phyloP scores from a whole-genome alignment of 2,329 filamentous ascomycete genomes.

The Claviceps lovelessii region DNA sequence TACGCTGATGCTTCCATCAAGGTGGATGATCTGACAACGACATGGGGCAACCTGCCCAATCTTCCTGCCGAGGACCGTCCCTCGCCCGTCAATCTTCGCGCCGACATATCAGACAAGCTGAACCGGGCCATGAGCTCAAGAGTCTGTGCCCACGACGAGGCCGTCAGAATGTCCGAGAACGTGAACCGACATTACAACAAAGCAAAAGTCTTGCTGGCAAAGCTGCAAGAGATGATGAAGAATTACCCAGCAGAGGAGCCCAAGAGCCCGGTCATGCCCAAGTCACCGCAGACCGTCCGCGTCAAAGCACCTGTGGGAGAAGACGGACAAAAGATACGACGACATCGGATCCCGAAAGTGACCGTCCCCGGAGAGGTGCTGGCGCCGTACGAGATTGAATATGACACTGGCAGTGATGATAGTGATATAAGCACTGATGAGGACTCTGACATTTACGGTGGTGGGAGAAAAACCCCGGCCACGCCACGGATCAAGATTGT shows the following conservation, averaged over 20 bases:
- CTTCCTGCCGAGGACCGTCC: constrained; percentile 33
- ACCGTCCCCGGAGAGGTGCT: constrained; percentile 53
- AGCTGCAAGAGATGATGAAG: constrained; percentile 45
- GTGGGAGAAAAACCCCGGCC: constrained; percentile 22
- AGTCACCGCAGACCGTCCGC: constrained; percentile 39
- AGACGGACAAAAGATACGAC: constrained; percentile 31
- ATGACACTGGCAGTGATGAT: constrained; percentile 40
- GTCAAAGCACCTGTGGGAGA: constrained; percentile 32
- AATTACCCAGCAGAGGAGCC: constrained; percentile 43
- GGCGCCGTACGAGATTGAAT: constrained; percentile 50
- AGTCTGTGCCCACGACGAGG: constrained; percentile 46
- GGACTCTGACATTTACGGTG: constrained; percentile 28
- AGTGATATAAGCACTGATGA: constrained; percentile 39
- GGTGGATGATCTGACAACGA: constrained; percentile 41
- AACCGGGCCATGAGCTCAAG: constrained; percentile 40
- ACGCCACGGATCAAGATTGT: constrained; percentile 37
- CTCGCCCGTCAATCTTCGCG: constrained; percentile 36
- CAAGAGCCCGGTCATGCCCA: constrained; percentile 35
- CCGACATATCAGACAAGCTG: constrained; percentile 45
- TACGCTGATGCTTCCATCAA: constrained; percentile 41
- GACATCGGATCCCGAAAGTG: constrained; percentile 39
- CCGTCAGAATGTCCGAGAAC: constrained; percentile 48
- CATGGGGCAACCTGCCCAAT: constrained; percentile 41
- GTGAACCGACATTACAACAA: constrained; percentile 48
- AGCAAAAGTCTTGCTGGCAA: constrained; percentile 42